Conservation (phyloP, 1,284 basidiomycete species). For the Irpex sp. region DNA sequence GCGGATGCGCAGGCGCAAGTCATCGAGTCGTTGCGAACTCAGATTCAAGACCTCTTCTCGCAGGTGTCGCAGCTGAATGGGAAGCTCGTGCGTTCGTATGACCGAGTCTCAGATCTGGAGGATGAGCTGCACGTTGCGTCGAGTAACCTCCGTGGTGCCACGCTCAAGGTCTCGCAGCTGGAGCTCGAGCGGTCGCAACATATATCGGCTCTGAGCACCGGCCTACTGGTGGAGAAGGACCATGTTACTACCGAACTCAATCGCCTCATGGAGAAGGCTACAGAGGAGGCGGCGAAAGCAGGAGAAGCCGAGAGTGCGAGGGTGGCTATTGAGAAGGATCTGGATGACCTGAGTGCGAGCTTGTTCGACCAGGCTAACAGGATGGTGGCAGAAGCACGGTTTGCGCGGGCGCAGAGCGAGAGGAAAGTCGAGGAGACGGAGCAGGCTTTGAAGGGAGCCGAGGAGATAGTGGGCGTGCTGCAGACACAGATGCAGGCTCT, state of each 20-base stretch:
- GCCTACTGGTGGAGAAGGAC: constrained; percentile 87
- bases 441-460: constrained; percentile 76
- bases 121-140: constrained; percentile 79
- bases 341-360: constrained; percentile 91
- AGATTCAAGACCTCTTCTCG: constrained; percentile 83
- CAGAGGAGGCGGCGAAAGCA: constrained; percentile 88
- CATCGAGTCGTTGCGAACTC: constrained; percentile 74
- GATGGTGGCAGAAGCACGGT: constrained; percentile 92
- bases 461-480: constrained; percentile 83
- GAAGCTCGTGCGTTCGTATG: constrained; percentile 92
- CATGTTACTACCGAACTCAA: constrained; percentile 93
- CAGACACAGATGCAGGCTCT: constrained; percentile 82
- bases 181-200: constrained; percentile 77
- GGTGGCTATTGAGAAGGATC: constrained; percentile 80
- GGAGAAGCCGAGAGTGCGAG: constrained; percentile 88
- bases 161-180: constrained; percentile 64
- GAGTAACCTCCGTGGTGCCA: constrained; percentile 51
- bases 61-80: constrained; percentile 89
- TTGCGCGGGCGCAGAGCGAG: constrained; percentile 73
- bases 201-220: constrained; percentile 79
- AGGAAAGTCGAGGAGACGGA: constrained; percentile 82
- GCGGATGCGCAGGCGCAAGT: constrained; percentile 70
- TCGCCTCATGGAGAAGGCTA: constrained; percentile 89
- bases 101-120: constrained; percentile 90
- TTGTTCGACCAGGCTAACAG: constrained; percentile 87